A percentile compares a stretch with the other conserved stretches of the same genome.
These are phyloP conservation scores for Przewalskia tangutica DNA, from an alignment of 257 asterid species.

Conservation along the genomic window DNA sequence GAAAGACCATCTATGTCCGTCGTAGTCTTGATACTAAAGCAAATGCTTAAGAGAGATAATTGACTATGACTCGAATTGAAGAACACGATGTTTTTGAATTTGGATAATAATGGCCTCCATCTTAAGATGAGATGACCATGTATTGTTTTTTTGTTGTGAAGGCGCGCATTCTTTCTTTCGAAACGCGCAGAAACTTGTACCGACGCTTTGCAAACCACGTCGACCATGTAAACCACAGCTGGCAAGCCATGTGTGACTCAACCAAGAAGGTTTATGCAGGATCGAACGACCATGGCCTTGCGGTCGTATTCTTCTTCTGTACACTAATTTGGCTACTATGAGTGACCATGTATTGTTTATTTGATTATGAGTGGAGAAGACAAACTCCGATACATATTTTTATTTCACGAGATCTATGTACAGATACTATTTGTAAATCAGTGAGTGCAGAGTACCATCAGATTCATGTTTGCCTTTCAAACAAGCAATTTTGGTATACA, in stretches of 20 bases:
- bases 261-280: too few species aligned
- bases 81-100: background rate
- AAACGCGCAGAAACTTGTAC: too few species aligned
- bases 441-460: background rate
- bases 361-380: background rate
- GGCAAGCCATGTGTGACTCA: too few species aligned
- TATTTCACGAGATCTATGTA: background rate
- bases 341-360: too few species aligned
- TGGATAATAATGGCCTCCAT: background rate
- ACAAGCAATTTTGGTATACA: too few species aligned
- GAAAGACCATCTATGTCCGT: slow-evolving; percentile 29
- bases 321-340: too few species aligned
- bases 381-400: background rate
- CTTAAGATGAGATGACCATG: background rate
- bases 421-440: background rate
- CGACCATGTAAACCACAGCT: too few species aligned
- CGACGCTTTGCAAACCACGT: too few species aligned
- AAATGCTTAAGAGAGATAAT: slow-evolving; percentile 8
- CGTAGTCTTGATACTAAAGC: slow-evolving; percentile 20
- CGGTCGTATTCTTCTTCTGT: too few species aligned
- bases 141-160: too few species aligned
- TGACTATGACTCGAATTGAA: background rate
- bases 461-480: background rate
- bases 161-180: too few species aligned
- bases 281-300: too few species aligned